These are phyloP conservation scores for Neurospora cerealis DNA, from an alignment of 495 filamentous ascomycete genomes.

Conservation along the genomic window DNA sequence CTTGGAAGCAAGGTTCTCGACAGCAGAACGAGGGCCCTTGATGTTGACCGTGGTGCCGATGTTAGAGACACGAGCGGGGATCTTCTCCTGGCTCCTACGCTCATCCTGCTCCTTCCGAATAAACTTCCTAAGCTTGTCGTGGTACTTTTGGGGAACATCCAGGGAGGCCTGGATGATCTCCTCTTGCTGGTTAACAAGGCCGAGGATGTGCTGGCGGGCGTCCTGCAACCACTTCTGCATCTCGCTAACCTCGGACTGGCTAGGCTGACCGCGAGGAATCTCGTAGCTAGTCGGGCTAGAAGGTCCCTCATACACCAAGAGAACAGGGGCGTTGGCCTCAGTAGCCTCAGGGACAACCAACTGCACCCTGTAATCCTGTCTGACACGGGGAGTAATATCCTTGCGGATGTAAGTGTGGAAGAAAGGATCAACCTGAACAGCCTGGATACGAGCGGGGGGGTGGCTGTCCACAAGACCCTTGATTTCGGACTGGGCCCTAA, in stretches of 20 bases:
- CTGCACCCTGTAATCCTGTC: constrained; percentile 68
- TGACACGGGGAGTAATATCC: constrained; percentile 51
- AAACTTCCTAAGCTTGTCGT: constrained; percentile 69
- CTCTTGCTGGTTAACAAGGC: constrained; percentile 60
- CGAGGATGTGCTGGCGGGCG: constrained; percentile 60
- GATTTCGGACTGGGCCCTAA: constrained; percentile 73
- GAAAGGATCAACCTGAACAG: constrained; percentile 70
- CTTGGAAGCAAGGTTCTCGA: constrained; percentile 59
- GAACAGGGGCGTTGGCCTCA: constrained; percentile 51
- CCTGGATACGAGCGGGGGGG: constrained; percentile 63
- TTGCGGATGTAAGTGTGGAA: constrained; percentile 69
- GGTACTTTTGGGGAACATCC: constrained; percentile 62
- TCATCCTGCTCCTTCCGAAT: constrained; percentile 65
- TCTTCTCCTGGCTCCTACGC: constrained; percentile 48
- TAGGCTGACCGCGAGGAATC: constrained; percentile 49
- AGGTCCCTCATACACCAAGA: constrained; percentile 77
- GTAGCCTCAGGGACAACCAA: constrained; percentile 59
- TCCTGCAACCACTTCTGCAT: constrained; percentile 55
- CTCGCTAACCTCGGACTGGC: constrained; percentile 16
- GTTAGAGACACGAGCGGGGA: constrained; percentile 61
- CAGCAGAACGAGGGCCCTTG: constrained; percentile 62
- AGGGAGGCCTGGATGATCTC: constrained; percentile 55
- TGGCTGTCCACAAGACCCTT: constrained; percentile 68
- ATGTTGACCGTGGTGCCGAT: constrained; percentile 52
- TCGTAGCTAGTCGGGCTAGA: constrained; percentile 49